Conservation (phyloP, 345 rosid genomes). For the Noccaea bulbosa region DNA sequence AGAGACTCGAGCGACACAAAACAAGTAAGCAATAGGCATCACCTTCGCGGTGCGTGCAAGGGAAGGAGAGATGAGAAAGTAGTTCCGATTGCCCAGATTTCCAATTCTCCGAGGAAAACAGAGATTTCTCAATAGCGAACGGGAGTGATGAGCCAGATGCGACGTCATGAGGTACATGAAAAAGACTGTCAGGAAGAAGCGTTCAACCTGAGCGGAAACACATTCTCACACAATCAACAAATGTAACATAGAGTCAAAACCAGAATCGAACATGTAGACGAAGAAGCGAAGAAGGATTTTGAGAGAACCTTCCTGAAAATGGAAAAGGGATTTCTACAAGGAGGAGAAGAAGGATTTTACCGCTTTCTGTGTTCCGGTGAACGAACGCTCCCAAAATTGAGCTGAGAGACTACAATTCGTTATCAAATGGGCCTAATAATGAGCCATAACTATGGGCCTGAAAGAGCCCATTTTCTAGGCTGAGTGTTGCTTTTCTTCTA, state of each 20-base stretch:
- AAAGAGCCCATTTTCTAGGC: slow-evolving; percentile 9
- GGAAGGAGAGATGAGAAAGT: slow-evolving; percentile 29
- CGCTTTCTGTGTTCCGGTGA: slow-evolving; percentile 19
- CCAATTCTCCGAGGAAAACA: slow-evolving; percentile 9
- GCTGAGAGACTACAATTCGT: not conserved
- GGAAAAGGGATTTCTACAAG: not conserved
- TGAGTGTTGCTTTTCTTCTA: not conserved
- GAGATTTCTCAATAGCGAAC: slow-evolving; percentile 36
- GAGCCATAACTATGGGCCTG: not conserved
- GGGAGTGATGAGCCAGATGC: slow-evolving; percentile 38
- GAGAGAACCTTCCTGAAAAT: slow-evolving; percentile 21
- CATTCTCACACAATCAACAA: not conserved
- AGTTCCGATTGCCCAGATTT: slow-evolving; percentile 24
- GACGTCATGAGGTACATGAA: slow-evolving; percentile 34
- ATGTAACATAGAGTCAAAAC: slow-evolving; percentile 21
- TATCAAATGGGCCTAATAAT: not conserved
- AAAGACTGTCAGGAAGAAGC: slow-evolving; percentile 2
- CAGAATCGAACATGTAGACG: not conserved
- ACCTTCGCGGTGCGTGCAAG: slow-evolving; percentile 36
- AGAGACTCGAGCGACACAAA: not conserved
- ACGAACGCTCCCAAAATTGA: not conserved
- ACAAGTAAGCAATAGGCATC: slow-evolving; percentile 4
- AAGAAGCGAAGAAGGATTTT: slow-evolving; percentile 16
- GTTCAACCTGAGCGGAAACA: slow-evolving; percentile 17
- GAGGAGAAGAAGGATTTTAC: slow-evolving; percentile 31